These are phyloP conservation scores for Haplographium delicatum DNA, from an alignment of 495 filamentous ascomycete species.

Conservation along the genomic window DNA sequence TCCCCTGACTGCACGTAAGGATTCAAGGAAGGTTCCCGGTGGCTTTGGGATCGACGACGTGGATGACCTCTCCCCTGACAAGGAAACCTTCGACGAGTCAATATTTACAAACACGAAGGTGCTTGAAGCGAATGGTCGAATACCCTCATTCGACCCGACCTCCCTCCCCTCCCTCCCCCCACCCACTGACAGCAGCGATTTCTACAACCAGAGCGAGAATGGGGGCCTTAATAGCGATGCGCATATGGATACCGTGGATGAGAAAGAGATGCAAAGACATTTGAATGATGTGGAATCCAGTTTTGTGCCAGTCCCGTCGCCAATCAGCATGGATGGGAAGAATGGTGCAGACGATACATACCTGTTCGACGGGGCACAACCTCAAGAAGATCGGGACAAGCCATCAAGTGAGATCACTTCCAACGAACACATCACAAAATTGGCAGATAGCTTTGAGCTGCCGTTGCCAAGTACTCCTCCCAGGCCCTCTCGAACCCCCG, in stretches of 20 bases:
- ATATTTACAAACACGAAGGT: conserved; percentile 7
- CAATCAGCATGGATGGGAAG: conserved; percentile 28
- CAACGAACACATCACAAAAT: not conserved
- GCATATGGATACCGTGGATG: conserved; percentile 51
- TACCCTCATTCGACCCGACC: conserved; percentile 18
- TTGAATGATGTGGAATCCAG: conserved; percentile 86
- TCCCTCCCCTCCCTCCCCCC: conserved; percentile 20
- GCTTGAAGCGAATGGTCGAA: conserved; percentile 10
- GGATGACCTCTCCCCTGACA: conserved; percentile 24
- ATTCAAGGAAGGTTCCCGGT: conserved; percentile 21
- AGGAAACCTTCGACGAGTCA: conserved; percentile 17
- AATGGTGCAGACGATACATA: conserved; percentile 56
- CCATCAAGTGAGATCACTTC: not conserved
- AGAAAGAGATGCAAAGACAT: conserved; percentile 59
- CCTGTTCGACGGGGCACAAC: conserved; percentile 49
- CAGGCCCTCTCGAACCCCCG: conserved; percentile 20
- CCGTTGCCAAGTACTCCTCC: conserved; percentile 37
- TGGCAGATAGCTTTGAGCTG: not conserved
- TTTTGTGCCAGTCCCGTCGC: conserved; percentile 50
- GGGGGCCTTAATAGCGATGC: conserved; percentile 21
- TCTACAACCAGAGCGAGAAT: conserved; percentile 16
- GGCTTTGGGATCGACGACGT: conserved; percentile 19
- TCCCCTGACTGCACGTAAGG: conserved; percentile 20
- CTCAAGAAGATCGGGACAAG: not conserved
- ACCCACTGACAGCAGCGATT: conserved; percentile 20